Evolutionary conservation across 1,139 yeast species (phyloP).

Genomic region (Lodderomyces pseudojiufengensis): DNA sequence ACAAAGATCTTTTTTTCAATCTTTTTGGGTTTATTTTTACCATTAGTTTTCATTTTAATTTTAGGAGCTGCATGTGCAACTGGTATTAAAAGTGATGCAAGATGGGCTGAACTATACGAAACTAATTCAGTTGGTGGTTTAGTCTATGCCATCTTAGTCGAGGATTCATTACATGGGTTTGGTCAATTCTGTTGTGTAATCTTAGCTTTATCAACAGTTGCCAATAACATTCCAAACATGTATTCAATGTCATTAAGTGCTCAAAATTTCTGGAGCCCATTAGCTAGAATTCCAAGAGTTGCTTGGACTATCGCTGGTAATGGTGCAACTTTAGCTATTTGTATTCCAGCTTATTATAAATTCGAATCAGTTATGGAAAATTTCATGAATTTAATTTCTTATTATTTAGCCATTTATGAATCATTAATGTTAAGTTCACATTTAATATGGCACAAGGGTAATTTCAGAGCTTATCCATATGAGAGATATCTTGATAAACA

Average conservation of each 20-base stretch:
- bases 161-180: slow-evolving; percentile 77
- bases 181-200: slow-evolving; percentile 88
- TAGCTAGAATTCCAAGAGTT: slow-evolving; percentile 72
- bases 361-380: slow-evolving; percentile 72
- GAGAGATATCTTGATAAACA: slow-evolving; percentile 54
- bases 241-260: slow-evolving; percentile 84
- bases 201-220: slow-evolving; percentile 77
- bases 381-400: slow-evolving; percentile 87
- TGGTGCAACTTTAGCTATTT: slow-evolving; percentile 73
- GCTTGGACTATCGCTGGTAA: slow-evolving; percentile 79
- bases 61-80: slow-evolving; percentile 88
- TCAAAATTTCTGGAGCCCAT: slow-evolving; percentile 75
- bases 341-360: slow-evolving; percentile 80
- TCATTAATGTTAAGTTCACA: slow-evolving; percentile 74
- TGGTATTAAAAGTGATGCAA: slow-evolving; percentile 45
- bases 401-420: slow-evolving; percentile 84
- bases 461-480: slow-evolving; percentile 57
- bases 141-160: slow-evolving; percentile 70
- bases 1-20: slow-evolving; percentile 61
- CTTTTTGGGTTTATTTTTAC: slow-evolving; percentile 58
- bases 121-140: slow-evolving; percentile 74
- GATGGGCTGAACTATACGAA: slow-evolving; percentile 52
- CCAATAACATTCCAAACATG: slow-evolving; percentile 91
- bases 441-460: slow-evolving; percentile 66
- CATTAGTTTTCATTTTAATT: slow-evolving; percentile 69